Evolutionary conservation across 176 grass and related monocot species (phyloP), one percentile per base, ranked within the genome.

Genomic region (Oryza nivara): DNA sequence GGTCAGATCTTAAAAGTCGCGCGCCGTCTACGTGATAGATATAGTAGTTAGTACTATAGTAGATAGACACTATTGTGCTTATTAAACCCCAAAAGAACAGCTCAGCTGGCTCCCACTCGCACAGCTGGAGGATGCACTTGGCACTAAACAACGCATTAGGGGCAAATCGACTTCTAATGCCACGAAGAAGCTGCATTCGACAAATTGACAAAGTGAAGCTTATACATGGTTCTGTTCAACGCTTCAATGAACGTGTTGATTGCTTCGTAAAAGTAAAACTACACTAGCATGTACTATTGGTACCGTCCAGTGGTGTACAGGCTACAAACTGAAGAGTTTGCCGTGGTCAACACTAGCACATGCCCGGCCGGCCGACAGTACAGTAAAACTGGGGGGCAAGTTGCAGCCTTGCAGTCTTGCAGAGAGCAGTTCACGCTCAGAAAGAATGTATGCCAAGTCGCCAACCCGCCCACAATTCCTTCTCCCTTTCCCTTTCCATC

Each of bases 11-110:
- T 7, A 87, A 90, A 87, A 90, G 84, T 40, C 26, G 84, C 45
- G 84, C 84, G 84, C 85, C 89, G 89, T 90, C 80, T 91, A 83
- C 30, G 80, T 43, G 75, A 91, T 81, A 74, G 90, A 41, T 41
- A 41, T 41, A 41, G 40, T 41, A 41, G 40, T 41, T 6, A 38
- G 36, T 38, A 38, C 5, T 38, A 91, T 80, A 70, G 90, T 41
- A 41, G 6, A 61, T 70, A 23, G 45, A 40, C 60, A 17, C 5
- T 58, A n/a, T n/a, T 35, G 10, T 56, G 28, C 23, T 63, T 78
- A 30, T 17, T 86, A 77, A 26, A 26, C 67, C 67, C 73, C 40
- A 82, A 36, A 41, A 15, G 11, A 45, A 86, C 86, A 82, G 78
- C 84, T 87, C 88, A 77, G 32, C 78, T 75, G 47, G 43, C 22